Conservation (phyloP, 1,284 basidiomycete species). For the Naganishia cerealis region DNA sequence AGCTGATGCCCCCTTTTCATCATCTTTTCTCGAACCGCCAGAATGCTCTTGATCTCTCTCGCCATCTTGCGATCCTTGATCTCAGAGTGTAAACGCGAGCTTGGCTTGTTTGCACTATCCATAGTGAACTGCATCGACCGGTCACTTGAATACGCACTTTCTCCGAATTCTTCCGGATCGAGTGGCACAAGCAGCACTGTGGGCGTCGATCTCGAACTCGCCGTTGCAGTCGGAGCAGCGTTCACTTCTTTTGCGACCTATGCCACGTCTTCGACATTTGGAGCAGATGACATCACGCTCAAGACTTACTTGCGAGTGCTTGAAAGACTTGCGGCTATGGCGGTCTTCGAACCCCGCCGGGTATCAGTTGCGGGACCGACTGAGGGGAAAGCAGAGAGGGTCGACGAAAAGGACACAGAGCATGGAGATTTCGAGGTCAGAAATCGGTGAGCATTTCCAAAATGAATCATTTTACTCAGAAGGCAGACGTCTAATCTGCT, state of each 20-base stretch:
- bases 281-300: constrained; percentile 70
- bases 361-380: constrained; percentile 42
- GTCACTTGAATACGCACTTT: constrained; percentile 63
- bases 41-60: constrained; percentile 81
- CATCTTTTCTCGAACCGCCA: constrained; percentile 47
- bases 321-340: constrained; percentile 65
- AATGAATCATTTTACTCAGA: constrained; percentile 5
- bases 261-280: constrained; percentile 77
- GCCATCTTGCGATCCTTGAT: constrained; percentile 79
- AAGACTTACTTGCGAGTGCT: constrained; percentile 71
- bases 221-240: constrained; percentile 75
- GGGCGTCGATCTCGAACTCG: constrained; percentile 72
- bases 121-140: constrained; percentile 72
- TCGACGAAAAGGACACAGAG: constrained; percentile 42
- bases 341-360: constrained; percentile 31
- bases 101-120: constrained; percentile 74
- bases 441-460: constrained; percentile 29
- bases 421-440: constrained; percentile 27
- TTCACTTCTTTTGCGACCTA: constrained; percentile 92
- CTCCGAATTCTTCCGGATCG: constrained; percentile 45
- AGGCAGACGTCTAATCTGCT: not conserved
- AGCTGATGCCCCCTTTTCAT: not conserved
- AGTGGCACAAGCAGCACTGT: constrained; percentile 36
- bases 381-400: constrained; percentile 60
- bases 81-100: constrained; percentile 84